These are phyloP conservation scores for Aspergillus intermedius DNA, from an alignment of 2,329 filamentous ascomycete species.

Conservation along the genomic window DNA sequence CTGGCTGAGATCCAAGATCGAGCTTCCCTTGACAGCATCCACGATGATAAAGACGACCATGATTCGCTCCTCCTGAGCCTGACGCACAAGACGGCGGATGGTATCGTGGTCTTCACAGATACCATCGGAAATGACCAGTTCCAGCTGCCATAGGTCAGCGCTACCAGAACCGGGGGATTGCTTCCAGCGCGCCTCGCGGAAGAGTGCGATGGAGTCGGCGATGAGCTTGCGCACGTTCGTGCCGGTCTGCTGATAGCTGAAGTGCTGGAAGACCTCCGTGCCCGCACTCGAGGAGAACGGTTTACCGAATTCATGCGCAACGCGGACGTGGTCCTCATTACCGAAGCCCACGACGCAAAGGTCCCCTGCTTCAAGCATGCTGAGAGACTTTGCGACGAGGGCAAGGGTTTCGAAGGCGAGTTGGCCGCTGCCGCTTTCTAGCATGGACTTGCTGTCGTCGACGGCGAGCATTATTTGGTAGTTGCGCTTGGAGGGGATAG, in stretches of 20 bases:
- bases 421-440: conserved; percentile 66
- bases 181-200: conserved; percentile 66
- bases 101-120: conserved; percentile 83
- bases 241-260: conserved; percentile 75
- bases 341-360: conserved; percentile 91
- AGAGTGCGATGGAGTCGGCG: conserved; percentile 68
- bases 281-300: conserved; percentile 78
- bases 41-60: conserved; percentile 99
- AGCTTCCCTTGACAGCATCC: conserved; percentile 54
- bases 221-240: conserved; percentile 82
- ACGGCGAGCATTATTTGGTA: conserved; percentile 98
- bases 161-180: conserved; percentile 45
- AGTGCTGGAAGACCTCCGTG: conserved; percentile 74
- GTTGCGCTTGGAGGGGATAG: conserved; percentile 81
- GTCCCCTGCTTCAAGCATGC: conserved; percentile 91
- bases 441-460: conserved; percentile 93
- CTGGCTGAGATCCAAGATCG: conserved; percentile 79
- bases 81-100: conserved; percentile 73
- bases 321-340: conserved; percentile 60
- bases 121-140: conserved; percentile 88
- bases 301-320: conserved; percentile 77
- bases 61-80: conserved; percentile 86
- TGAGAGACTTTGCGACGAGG: conserved; percentile 77
- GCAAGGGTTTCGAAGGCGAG: conserved; percentile 92
- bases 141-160: conserved; percentile 85